Evolutionary conservation across 352 stramenopile genomes (phyloP).

Genomic region (Pythium monospermum): DNA sequence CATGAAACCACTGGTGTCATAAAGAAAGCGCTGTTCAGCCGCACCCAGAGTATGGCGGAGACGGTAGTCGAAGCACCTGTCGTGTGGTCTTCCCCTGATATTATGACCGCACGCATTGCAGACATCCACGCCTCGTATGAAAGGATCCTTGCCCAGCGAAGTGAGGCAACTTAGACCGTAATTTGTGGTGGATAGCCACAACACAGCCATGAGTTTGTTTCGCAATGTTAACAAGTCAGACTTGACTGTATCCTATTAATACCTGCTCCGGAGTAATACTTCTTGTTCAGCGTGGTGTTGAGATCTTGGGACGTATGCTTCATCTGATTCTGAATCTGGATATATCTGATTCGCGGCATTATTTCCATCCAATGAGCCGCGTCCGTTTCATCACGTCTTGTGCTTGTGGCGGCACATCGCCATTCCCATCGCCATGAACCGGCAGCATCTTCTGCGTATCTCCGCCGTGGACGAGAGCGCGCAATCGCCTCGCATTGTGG

Average conservation of each 20-base stretch:
- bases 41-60: conserved; percentile 21
- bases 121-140: conserved; percentile 47
- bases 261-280: too few species aligned
- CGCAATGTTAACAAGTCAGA: neutral
- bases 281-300: too few species aligned
- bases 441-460: conserved; percentile 17
- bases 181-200: too few species aligned
- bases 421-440: conserved; percentile 7
- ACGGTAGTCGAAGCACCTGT: conserved; percentile 30
- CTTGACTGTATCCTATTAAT: too few species aligned
- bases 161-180: too few species aligned
- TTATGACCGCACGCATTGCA: conserved; percentile 22
- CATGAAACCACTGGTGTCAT: too few species aligned
- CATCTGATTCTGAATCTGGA: neutral
- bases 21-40: too few species aligned
- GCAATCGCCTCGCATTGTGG: conserved; percentile 16
- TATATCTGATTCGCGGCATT: neutral
- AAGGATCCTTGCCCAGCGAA: conserved; percentile 26
- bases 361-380: neutral
- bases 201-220: too few species aligned
- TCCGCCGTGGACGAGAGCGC: conserved; percentile 21
- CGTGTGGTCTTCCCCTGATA: conserved; percentile 36
- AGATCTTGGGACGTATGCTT: too few species aligned
- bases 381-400: neutral
- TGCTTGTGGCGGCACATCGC: neutral